A percentile compares a stretch with the other conserved stretches of the same genome.
phyloP scores from a whole-genome alignment of 2,329 filamentous ascomycete genomes.

The Cordyceps fumosorosea region DNA sequence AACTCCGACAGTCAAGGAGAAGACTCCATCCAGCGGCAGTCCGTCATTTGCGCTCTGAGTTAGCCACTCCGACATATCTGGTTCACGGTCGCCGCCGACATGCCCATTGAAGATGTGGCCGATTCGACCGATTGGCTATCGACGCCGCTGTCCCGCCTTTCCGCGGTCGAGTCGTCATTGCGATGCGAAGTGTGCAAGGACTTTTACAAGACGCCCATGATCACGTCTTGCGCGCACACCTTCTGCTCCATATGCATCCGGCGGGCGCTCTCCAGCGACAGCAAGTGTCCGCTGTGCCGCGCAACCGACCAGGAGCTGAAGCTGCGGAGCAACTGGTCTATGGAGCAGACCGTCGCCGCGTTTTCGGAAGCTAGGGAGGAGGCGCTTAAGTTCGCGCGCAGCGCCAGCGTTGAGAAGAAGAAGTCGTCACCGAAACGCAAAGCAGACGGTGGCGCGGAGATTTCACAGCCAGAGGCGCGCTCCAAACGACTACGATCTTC shows the following conservation, averaged over 20 bases:
- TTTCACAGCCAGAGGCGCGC: slow-evolving; percentile 24
- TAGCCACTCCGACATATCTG: background rate
- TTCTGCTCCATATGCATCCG: slow-evolving; percentile 97
- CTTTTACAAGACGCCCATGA: slow-evolving; percentile 89
- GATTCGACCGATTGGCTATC: slow-evolving; percentile 82
- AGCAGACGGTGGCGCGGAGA: slow-evolving; percentile 27
- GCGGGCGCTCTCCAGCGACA: slow-evolving; percentile 71
- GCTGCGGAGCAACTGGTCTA: slow-evolving; percentile 73
- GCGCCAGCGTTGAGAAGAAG: slow-evolving; percentile 5
- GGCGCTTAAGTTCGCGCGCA: slow-evolving; percentile 58
- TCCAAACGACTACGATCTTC: slow-evolving; percentile 49
- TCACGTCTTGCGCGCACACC: slow-evolving; percentile 90
- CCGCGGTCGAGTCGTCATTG: slow-evolving; percentile 72
- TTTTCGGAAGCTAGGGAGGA: slow-evolving; percentile 61
- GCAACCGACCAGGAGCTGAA: slow-evolving; percentile 74
- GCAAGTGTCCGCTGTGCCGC: slow-evolving; percentile 82
- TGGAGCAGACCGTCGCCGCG: slow-evolving; percentile 77
- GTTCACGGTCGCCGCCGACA: slow-evolving; percentile 15
- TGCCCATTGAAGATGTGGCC: slow-evolving; percentile 41
- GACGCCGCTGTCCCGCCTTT: slow-evolving; percentile 60
- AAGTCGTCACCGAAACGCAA: slow-evolving; percentile 46
- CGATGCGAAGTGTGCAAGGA: slow-evolving; percentile 98
- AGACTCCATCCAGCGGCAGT: no score
- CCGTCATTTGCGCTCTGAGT: no score
- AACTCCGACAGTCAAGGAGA: no score